Evolutionary conservation across 148 eudicot genomes (phyloP).

Genomic region (Cornus florida): DNA sequence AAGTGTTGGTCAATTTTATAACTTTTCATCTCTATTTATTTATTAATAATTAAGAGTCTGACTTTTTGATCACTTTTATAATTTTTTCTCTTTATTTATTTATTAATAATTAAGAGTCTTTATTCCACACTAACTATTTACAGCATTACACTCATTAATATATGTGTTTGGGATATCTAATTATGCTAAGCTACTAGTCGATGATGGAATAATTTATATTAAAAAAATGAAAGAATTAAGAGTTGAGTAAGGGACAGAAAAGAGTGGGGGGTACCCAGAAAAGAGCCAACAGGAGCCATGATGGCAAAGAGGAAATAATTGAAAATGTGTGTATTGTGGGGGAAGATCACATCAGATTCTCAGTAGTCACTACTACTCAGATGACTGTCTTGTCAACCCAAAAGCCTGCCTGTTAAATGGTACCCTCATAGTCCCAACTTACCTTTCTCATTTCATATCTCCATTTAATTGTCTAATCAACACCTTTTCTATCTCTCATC

Average conservation of each 20-base stretch:
- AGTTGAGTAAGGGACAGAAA: neutral
- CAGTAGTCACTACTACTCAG: neutral
- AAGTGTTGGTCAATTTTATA: too few species aligned
- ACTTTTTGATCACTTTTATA: too few species aligned
- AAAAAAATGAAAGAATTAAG: neutral
- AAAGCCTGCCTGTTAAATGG: slow-evolving; percentile 7
- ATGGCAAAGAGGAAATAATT: slow-evolving; percentile 1
- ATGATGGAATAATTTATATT: too few species aligned
- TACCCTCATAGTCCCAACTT: neutral
- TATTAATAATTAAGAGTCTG: too few species aligned
- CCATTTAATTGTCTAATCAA: slow-evolving; percentile 11
- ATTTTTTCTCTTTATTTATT: too few species aligned
- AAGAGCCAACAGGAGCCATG: neutral
- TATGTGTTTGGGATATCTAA: neutral
- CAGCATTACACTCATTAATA: too few species aligned
- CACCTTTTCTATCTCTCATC: neutral
- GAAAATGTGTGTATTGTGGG: neutral
- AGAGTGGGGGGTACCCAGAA: too few species aligned
- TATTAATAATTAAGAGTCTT: too few species aligned
- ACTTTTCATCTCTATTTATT: too few species aligned
- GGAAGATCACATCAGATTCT: slow-evolving; percentile 6
- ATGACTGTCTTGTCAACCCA: slow-evolving; percentile 9
- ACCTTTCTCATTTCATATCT: neutral
- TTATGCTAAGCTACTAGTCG: too few species aligned
- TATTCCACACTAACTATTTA: too few species aligned